A percentile compares a stretch with the other conserved stretches of the same genome.
phyloP scores from a whole-genome alignment of 345 rosid species.

The Citrus trifoliata region DNA sequence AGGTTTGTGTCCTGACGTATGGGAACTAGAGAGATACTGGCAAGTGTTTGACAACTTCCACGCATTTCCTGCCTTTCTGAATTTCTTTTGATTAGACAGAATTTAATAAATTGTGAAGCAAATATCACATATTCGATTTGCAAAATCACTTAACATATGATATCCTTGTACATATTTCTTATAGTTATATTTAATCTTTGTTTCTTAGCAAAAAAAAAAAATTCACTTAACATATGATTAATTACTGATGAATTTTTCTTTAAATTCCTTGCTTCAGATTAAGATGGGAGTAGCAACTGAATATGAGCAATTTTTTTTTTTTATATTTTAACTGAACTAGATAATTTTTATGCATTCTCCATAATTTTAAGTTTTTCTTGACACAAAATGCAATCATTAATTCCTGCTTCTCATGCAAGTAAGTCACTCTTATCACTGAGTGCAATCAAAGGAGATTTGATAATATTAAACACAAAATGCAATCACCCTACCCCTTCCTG shows the following conservation, averaged over 20 bases:
- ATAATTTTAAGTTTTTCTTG: neutral
- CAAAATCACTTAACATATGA: neutral
- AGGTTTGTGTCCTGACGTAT: slow-evolving; percentile 42
- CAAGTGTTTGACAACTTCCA: slow-evolving; percentile 3
- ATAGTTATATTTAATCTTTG: too few relatives aligned
- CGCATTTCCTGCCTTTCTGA: neutral
- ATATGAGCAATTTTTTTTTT: neutral
- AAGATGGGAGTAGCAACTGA: neutral
- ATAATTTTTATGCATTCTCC: neutral
- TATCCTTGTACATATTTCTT: too few relatives aligned
- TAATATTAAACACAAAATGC: too few relatives aligned
- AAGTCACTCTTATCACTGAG: too few relatives aligned
- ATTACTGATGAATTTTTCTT: neutral
- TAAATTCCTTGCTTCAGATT: neutral
- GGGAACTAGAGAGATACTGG: neutral
- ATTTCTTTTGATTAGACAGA: neutral
- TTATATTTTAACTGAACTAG: neutral
- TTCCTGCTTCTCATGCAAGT: neutral
- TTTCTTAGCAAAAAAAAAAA: neutral
- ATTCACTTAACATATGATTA: neutral
- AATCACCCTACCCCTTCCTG: neutral
- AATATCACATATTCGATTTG: neutral
- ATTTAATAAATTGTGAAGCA: neutral
- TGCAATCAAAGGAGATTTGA: too few relatives aligned
- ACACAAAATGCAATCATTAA: neutral